These are phyloP conservation scores for Lactarius tabidus DNA, from an alignment of 768 basidiomycete genomes.

Conservation along the genomic window DNA sequence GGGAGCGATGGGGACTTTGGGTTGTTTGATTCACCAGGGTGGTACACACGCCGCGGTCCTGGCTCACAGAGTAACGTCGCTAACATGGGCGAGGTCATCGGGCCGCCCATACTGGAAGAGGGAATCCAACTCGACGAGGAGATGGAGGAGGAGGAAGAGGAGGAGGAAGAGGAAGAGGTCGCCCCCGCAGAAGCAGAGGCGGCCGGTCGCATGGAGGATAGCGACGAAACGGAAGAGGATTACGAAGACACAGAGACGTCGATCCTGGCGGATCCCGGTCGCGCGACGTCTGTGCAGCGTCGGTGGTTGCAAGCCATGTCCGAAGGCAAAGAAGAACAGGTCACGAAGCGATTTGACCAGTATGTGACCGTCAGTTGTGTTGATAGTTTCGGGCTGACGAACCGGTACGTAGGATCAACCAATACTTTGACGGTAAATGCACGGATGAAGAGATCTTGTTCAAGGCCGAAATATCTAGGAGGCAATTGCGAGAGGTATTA, in stretches of 20 bases:
- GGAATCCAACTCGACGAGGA: conserved; percentile 32
- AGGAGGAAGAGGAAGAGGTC: conserved; percentile 27
- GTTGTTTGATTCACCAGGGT: conserved; percentile 28
- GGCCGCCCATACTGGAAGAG: conserved; percentile 31
- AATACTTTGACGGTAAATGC: conserved; percentile 89
- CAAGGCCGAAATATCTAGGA: conserved; percentile 77
- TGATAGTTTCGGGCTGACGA: neutral
- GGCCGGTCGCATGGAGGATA: conserved; percentile 35
- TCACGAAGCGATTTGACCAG: conserved; percentile 75
- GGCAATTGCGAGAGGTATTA: conserved; percentile 77
- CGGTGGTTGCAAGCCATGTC: conserved; percentile 92
- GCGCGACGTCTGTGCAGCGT: conserved; percentile 73
- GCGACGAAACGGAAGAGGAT: conserved; percentile 39
- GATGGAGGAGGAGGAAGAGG: too few species aligned
- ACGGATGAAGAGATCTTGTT: conserved; percentile 94
- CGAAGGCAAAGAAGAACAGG: conserved; percentile 65
- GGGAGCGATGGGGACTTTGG: conserved; percentile 12
- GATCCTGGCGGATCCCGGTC: conserved; percentile 78
- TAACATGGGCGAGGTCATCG: conserved; percentile 34
- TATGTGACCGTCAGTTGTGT: conserved; percentile 35
- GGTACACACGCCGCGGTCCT: conserved; percentile 44
- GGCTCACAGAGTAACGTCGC: conserved; percentile 32
- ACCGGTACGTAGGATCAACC: conserved; percentile 60
- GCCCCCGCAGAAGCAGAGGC: conserved; percentile 31
- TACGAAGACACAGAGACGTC: conserved; percentile 49